These are phyloP conservation scores for Claviceps purpurea DNA, from an alignment of 2,329 filamentous ascomycete species.

Conservation along the genomic window DNA sequence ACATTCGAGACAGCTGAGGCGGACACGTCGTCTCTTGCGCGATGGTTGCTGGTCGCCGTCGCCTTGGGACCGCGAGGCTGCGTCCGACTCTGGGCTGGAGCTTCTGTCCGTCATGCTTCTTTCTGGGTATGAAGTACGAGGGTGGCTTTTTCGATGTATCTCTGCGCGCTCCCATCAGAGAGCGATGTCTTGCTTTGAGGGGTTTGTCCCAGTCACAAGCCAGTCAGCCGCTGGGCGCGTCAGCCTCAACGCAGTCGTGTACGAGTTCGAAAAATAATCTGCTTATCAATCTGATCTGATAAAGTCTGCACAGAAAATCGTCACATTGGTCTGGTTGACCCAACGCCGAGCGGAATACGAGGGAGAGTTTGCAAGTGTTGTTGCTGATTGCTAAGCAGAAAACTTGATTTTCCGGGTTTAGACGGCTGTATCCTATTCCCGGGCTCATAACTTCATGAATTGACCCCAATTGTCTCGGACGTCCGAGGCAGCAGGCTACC, in stretches of 20 bases:
- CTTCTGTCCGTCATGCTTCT: conserved; percentile 19
- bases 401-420: no score
- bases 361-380: not conserved
- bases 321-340: conserved; percentile 2
- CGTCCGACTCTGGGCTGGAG: conserved; percentile 25
- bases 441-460: no score
- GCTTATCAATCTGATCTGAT: conserved; percentile 31
- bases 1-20: conserved; percentile 47
- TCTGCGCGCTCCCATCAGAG: not conserved
- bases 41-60: conserved; percentile 24
- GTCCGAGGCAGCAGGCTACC: no score
- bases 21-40: conserved; percentile 45
- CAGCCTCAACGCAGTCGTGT: no score
- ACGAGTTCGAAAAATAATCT: no score
- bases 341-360: conserved; percentile 23
- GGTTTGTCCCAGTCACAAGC: conserved; percentile 8
- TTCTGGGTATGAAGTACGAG: not conserved
- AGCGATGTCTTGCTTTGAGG: no score
- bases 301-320: conserved; percentile 8
- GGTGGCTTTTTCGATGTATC: not conserved
- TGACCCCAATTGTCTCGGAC: no score
- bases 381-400: no score
- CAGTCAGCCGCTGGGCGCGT: no score
- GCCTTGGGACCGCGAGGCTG: conserved; percentile 14
- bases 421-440: no score